Base-by-base conservation (phyloP, 208 protist species). In the Leptomonas pyrrhocoris region DNA sequence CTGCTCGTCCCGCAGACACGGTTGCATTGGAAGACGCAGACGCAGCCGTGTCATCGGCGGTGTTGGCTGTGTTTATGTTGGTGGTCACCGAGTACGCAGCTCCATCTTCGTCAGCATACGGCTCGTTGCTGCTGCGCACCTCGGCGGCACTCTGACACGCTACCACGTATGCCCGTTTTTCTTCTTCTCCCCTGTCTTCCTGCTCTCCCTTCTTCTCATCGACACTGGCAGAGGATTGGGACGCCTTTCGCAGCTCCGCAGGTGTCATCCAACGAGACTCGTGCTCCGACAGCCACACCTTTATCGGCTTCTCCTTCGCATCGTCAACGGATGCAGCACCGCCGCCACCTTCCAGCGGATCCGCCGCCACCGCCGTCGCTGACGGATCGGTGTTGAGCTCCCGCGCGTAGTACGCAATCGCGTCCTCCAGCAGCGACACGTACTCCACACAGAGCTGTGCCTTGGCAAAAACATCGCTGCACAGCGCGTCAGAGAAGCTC, bases 361-460 rank as follows among this genome's bases (percentile, higher is more conserved):
- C 43, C 31, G 64, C 68, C 12, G 49, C 45, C 23, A 50, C 51
- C 9, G 31, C 40, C 27, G 43, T 13, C 16, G 49, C 30, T 13
- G 42, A 51, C 43, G n/a, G 49, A 18, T 56, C 69, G 50, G 67
- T 84, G 67, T 68, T 89, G 30, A 86, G 83, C 46, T 31, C 54
- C 46, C 69, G 72, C 2, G 81, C 53, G 56, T 91, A 73, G 54
- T 80, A 30, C 6, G 61, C 48, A 25, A 93, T 77, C 31, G 80
- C 65, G 1, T 78, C 74, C 65, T 91, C 85, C 36, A 95, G 63
- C 0, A 82, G 65, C 19, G 72, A 25, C 19, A 93, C 86, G 60
- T 94, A 95, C 69, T 92, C 82, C 8, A 79, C 81, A 40, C 75
- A 74, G 9, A 95, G 75, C 60, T 89, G 85, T 21, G 85, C 87